Evolutionary conservation across 169 alveolate species (phyloP), one percentile per base, ranked within the genome.

Genomic region (Pseudocohnilembus persalinus): DNA sequence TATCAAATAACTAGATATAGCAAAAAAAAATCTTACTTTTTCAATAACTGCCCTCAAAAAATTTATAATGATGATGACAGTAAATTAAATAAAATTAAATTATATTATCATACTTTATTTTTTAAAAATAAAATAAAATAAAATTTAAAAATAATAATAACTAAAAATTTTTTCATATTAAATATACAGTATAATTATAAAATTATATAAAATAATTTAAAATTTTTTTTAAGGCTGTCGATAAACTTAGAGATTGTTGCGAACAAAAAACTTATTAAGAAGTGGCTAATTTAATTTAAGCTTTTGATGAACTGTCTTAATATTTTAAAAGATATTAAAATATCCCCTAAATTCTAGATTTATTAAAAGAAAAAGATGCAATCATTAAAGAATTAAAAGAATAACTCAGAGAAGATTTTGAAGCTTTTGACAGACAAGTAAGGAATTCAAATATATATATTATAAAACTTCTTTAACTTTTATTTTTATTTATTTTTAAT

Each of bases 21-120:
- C 96, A 49, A 94, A 94, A 88, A 88, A 84, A 34, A 94, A 94
- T 77, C 85, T 94, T 6, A 89, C 94, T n/a, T 83, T 88, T 72
- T 79, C 95, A 0, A 91, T 94, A 28, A 89, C 93, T 26, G 91
- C 97, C 11, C 78, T 94, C 27, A 94, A 94, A 83, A 82, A 92
- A 82, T 87, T 94, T 77, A 89, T 84, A 29, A 94, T 92, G 96
- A 84, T 93, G 88, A 77, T 91, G 63, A 93, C 92, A 73, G 68
- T 49, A 49, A 49, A 93, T 88, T 26, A 83, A 90, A 73, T 93
- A 90, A 74, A 80, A 90, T 33, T 81, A 78, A 20, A 35, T 16
- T 26, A 76, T 31, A 0, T 29, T 30, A n/a, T 28, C 32, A 0
- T 24, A 29, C 0, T n/a, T 49, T 29, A 82, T 31, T n/a, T 49